phyloP scores from a whole-genome alignment of 345 rosid species.

The Rhodomyrtus tomentosa region DNA sequence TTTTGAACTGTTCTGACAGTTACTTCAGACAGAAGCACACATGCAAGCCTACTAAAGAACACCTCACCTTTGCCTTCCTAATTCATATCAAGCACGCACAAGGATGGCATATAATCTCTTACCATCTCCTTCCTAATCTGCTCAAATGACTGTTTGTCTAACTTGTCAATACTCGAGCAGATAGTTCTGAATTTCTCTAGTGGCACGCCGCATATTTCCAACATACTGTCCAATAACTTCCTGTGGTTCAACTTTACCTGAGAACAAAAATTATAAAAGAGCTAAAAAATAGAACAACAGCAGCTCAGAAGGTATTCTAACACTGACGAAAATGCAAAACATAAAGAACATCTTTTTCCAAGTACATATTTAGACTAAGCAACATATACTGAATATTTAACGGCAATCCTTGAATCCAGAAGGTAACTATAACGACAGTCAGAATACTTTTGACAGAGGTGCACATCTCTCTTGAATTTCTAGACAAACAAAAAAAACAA shows the following conservation, averaged over 20 bases:
- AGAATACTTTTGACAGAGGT: background rate
- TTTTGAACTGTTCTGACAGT: background rate
- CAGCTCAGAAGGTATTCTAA: background rate
- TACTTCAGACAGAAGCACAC: background rate
- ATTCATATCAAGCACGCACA: background rate
- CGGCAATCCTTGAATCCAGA: background rate
- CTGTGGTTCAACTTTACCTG: conserved; percentile 90
- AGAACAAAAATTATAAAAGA: background rate
- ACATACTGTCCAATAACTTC: conserved; percentile 85
- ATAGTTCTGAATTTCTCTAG: conserved; percentile 80
- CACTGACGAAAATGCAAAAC: background rate
- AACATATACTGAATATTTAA: background rate
- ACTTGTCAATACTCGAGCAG: conserved; percentile 88
- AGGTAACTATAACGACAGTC: background rate
- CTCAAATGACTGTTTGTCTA: conserved; percentile 81
- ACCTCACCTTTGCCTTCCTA: background rate
- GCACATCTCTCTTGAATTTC: background rate
- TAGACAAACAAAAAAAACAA: background rate
- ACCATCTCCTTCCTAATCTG: conserved; percentile 89
- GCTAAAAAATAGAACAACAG: background rate
- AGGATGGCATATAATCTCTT: conserved; percentile 5
- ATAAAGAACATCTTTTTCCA: background rate
- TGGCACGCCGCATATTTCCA: conserved; percentile 95
- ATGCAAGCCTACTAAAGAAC: background rate
- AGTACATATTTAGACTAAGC: too few species aligned